These are phyloP conservation scores for Coemansia aciculifera DNA, from an alignment of 192 early-diverging fungal species.

Conservation along the genomic window DNA sequence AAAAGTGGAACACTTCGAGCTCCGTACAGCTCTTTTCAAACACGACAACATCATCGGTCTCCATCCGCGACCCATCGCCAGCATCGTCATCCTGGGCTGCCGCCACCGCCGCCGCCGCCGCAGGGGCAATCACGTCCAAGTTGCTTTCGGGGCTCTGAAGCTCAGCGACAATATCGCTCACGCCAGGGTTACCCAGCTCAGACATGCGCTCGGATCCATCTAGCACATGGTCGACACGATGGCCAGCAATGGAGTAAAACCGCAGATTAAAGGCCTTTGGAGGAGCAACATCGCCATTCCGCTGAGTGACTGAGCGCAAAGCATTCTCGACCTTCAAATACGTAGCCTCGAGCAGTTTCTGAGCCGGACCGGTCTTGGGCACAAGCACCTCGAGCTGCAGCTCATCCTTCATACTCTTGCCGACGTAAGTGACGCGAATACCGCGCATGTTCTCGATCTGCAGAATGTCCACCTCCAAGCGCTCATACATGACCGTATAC, in stretches of 20 bases:
- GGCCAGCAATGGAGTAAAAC: slow-evolving; percentile 58
- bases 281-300: slow-evolving; percentile 15
- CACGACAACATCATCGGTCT: slow-evolving; percentile 49
- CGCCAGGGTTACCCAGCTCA: slow-evolving; percentile 42
- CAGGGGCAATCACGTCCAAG: not conserved
- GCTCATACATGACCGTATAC: slow-evolving; percentile 75
- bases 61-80: slow-evolving; percentile 15
- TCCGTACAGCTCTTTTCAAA: slow-evolving; percentile 25
- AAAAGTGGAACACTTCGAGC: slow-evolving; percentile 79
- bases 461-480: slow-evolving; percentile 73
- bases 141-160: not conserved
- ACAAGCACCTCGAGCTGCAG: slow-evolving; percentile 69
- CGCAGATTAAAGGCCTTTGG: slow-evolving; percentile 57
- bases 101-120: not conserved
- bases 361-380: slow-evolving; percentile 58
- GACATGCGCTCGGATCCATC: slow-evolving; percentile 50
- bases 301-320: slow-evolving; percentile 12
- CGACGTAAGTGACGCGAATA: slow-evolving; percentile 69
- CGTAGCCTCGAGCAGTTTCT: slow-evolving; percentile 56
- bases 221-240: slow-evolving; percentile 56
- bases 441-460: slow-evolving; percentile 82
- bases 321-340: slow-evolving; percentile 52
- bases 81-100: not conserved
- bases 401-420: slow-evolving; percentile 68
- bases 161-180: slow-evolving; percentile 33